Evolutionary conservation across 2,329 filamentous ascomycete genomes (phyloP), one percentile per base, ranked within the genome.

Genomic region (Plectosphaerella sp.): DNA sequence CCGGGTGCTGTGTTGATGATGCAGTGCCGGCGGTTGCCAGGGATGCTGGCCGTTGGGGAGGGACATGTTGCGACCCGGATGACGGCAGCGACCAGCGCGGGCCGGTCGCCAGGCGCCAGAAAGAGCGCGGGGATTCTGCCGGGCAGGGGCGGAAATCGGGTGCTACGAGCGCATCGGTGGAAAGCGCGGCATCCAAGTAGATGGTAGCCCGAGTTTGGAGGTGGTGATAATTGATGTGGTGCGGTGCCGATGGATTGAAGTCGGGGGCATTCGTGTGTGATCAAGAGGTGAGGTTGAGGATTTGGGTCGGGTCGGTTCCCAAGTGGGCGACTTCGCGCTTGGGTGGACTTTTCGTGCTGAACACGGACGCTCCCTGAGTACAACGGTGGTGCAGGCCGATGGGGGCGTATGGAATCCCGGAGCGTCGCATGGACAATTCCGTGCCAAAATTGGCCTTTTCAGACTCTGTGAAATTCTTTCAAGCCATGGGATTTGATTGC

Each of bases 31-130:
- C 61, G 83, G 77, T 58, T 78, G 78, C 86, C 86, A 88, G 77
- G 72, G 66, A 61, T 79, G 73, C 74, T 86, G 82, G 73, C 83
- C 79, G 72, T 85, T 84, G 71, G 78, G 74, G 73, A 84, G 75
- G 69, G 84, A 84, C 84, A 87, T 87, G 69, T 72, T 79, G 70
- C 69, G 69, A 70, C 72, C 71, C 65, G 67, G 67, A 68, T 71
- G 75, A 72, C 76, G 75, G 67, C 69, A 71, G 71, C 70, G 71
- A 73, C 68, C 63, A 67, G 67, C 61, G 67, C 71, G 68, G 70
- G 72, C 68, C 66, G 72, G 77, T 71, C 77, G 78, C 79, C 78
- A 82, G 82, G 76, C 78, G 78, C 74, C 66, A 62, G 63, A 59
- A 67, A 71, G 69, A 71, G 72, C 70, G 72, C 73, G 75, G 77